Base-by-base conservation (phyloP, 805 yeast genomes). In the Pichia ethanolica region DNA sequence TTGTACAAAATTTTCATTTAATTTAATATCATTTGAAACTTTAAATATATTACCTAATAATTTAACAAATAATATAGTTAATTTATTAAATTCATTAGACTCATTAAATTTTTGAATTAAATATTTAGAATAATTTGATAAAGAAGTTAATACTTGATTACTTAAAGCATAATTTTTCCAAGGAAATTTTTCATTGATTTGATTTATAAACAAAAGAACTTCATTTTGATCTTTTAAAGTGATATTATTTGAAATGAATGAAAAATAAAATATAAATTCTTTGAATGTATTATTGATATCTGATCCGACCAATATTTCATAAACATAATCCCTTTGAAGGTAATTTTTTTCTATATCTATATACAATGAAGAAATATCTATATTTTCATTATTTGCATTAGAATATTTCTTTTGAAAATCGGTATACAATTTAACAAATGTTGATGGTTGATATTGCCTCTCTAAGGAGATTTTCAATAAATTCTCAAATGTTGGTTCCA, bases 201-300 rank as follows among this genome's bases (percentile, higher is more conserved):
- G 68, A 46, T 59, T 63, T 49, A 65, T 58, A 46, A 57, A 60
- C 3, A 62, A 48, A 35, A 65, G 43, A 4, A 62, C 50, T 3
- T 56, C 52, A 8, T 55, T 47, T 41, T 63, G 65, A 44, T 64
- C 67, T 4, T 46, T 36, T 12, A 41, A 38, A 13, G 45, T 33
- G 10, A 57, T 27, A 28, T 49, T 39, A 3, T 32, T 6, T 41
- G 60, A 42, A 35, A 63, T 56, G 6, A 28, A 36, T 1, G 56
- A 42, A 45, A 63, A 64, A 14, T 61, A 55, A 4, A 45, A 38
- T 7, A 49, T 53, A 6, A 65, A 44, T 35, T 61, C 65, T 7
- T 60, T 62, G 38, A 56, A 57, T 11, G 52, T 54, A 43, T 58
- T 58, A 26, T 57, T 55, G 26, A 59, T 47, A 46, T 64, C 68